These are phyloP conservation scores for Spiraea crenata DNA, from an alignment of 331 rosid species.

Conservation along the genomic window DNA sequence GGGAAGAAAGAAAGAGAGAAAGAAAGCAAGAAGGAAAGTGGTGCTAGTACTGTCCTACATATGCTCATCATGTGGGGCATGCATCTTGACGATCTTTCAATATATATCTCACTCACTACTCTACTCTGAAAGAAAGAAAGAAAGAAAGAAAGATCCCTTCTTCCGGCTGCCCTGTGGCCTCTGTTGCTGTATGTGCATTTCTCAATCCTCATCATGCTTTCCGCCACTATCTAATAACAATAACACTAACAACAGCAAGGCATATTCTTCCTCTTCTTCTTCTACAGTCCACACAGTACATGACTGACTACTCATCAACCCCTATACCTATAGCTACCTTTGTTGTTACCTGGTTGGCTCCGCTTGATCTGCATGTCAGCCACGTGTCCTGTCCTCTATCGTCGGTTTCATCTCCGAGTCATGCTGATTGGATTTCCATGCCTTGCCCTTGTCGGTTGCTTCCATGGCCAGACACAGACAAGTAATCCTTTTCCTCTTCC, in stretches of 20 bases:
- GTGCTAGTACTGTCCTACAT: too few species aligned
- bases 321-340: too few species aligned
- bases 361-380: slow-evolving; percentile 54
- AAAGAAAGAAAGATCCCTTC: too few species aligned
- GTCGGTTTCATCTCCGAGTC: slow-evolving; percentile 35
- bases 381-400: slow-evolving; percentile 61
- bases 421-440: slow-evolving; percentile 40
- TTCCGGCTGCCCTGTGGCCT: too few species aligned
- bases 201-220: slow-evolving; percentile 51
- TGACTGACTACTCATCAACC: too few species aligned
- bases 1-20: too few species aligned
- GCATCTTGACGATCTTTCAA: background rate
- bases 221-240: slow-evolving; percentile 55
- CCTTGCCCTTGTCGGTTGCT: slow-evolving; percentile 45
- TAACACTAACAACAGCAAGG: slow-evolving; percentile 3
- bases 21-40: background rate
- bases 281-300: background rate
- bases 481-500: slow-evolving; percentile 15
- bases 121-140: too few species aligned
- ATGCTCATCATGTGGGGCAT: background rate
- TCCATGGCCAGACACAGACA: slow-evolving; percentile 52
- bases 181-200: background rate
- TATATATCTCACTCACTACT: too few species aligned
- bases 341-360: slow-evolving; percentile 21
- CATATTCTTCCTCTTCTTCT: slow-evolving; percentile 44